Base-by-base conservation (phyloP, 257 asterid species). In the Fraxinus anomala region DNA sequence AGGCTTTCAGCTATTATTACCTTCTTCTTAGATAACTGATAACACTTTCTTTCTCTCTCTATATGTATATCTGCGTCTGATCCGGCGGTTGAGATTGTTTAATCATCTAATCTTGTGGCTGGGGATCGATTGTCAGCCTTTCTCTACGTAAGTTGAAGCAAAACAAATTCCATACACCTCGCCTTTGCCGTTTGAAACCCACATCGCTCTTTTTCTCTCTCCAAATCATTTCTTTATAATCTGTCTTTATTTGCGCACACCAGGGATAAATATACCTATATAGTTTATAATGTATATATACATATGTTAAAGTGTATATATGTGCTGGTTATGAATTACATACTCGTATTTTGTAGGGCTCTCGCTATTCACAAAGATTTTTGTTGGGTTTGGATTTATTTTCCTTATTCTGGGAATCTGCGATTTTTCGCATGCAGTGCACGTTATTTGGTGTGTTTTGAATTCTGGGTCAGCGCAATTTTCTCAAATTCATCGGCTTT, bases 391-490 rank as follows among this genome's bases (percentile, higher is more conserved):
- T 49, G 30, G 19, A 67, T 77, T 77, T 44, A 16, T 66, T 37
- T 28, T 61, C 51, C 37, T 65, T 75, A 1, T 75, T 65, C 40
- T 75, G 59, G n/a, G 51, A 63, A 33, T 44, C 39, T 33, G 59
- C 6, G 66, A 72, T 26, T 24, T 44, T 47, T 26, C 63, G 83
- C 93, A 90, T 81, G 93, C 87, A 84, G 72, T 51, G 72, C 81
- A 76, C 81, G 70, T 84, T 23, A 44, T 76, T 77, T 65, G 81
- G 85, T 59, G 75, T 71, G 74, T 80, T 74, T 54, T 76, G 78
- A 75, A 68, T 80, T 76, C 74, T 83, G 85, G 86, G 85, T 77
- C 73, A 19, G 54, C 47, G 26, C 26, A 74, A 23, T 79, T 82
- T 78, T 77, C 74, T 49, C 73, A 68, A 78, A 81, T 80, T 75